A percentile compares a stretch with the other conserved stretches of the same genome.
These are phyloP conservation scores for Pezicula carpinea DNA, from an alignment of 2,329 filamentous ascomycete genomes.

Conservation along the genomic window DNA sequence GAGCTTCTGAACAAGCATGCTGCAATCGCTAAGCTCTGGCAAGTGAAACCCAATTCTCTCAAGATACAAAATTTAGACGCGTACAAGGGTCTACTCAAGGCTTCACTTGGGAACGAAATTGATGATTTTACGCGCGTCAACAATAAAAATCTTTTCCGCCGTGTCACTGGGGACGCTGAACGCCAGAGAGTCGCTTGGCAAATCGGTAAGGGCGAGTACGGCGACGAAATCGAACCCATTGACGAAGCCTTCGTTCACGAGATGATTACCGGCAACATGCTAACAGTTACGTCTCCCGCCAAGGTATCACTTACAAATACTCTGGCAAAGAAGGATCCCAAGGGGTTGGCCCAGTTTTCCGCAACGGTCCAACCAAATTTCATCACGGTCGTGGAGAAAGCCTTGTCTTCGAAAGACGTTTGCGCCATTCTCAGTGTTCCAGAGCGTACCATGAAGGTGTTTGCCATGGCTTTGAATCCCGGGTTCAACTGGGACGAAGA, in stretches of 20 bases:
- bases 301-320: background rate
- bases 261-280: constrained; percentile 12
- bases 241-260: constrained; percentile 11
- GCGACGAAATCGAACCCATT: constrained; percentile 11
- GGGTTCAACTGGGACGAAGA: constrained; percentile 10
- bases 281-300: background rate
- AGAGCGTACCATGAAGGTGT: constrained; percentile 9
- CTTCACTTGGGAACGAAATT: background rate
- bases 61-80: constrained; percentile 13
- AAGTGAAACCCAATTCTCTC: constrained; percentile 4
- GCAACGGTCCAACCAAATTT: constrained; percentile 2
- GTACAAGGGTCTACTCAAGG: constrained; percentile 10
- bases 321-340: background rate
- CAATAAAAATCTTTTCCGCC: constrained; percentile 2
- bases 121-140: constrained; percentile 3
- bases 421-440: constrained; percentile 11
- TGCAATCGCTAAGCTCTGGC: constrained; percentile 13
- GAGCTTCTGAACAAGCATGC: constrained; percentile 9
- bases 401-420: constrained; percentile 7
- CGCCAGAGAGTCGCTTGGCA: constrained; percentile 12
- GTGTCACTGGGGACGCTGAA: constrained; percentile 12
- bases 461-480: constrained; percentile 12
- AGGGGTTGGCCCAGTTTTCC: constrained; percentile 6
- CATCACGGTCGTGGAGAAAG: constrained; percentile 6
- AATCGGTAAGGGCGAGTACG: constrained; percentile 13